Evolutionary conservation across 2,329 filamentous ascomycete genomes (phyloP).

Genomic region (Chalaropsis ovoidea): DNA sequence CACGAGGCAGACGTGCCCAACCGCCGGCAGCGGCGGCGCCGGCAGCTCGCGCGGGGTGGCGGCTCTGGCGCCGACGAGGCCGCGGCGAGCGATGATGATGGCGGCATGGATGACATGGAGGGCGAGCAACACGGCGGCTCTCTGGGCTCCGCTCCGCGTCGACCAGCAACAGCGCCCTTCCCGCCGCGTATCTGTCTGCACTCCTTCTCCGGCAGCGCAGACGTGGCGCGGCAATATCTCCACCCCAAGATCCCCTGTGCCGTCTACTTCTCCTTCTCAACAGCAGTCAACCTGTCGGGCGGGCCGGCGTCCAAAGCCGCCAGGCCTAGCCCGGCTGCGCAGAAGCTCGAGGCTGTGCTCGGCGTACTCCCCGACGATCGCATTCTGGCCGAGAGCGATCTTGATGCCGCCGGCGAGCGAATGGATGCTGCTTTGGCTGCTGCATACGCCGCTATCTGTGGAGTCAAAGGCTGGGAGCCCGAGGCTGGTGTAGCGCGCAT

Average conservation of each 20-base stretch:
- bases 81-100: constrained; percentile 29
- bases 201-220: constrained; percentile 72
- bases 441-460: constrained; percentile 65
- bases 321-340: constrained; percentile 28
- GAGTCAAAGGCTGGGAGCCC: constrained; percentile 66
- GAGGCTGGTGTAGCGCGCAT: constrained; percentile 59
- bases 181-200: constrained; percentile 88
- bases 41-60: constrained; percentile 35
- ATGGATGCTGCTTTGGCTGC: constrained; percentile 74
- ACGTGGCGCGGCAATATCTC: constrained; percentile 69
- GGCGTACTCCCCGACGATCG: constrained; percentile 64
- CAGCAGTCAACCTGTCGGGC: constrained; percentile 59
- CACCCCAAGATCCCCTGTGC: constrained; percentile 60
- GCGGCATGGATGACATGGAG: too few species aligned
- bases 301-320: constrained; percentile 1
- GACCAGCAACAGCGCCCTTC: constrained; percentile 47
- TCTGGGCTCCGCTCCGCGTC: background rate
- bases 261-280: constrained; percentile 83
- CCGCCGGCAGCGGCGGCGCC: constrained; percentile 51
- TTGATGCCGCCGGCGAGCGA: constrained; percentile 66
- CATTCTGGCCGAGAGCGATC: constrained; percentile 79
- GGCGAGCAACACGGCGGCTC: too few species aligned
- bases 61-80: constrained; percentile 40
- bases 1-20: constrained; percentile 53
- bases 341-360: constrained; percentile 54